Base-by-base conservation (phyloP, 2,329 filamentous ascomycete genomes). In the Diaporthe eres region DNA sequence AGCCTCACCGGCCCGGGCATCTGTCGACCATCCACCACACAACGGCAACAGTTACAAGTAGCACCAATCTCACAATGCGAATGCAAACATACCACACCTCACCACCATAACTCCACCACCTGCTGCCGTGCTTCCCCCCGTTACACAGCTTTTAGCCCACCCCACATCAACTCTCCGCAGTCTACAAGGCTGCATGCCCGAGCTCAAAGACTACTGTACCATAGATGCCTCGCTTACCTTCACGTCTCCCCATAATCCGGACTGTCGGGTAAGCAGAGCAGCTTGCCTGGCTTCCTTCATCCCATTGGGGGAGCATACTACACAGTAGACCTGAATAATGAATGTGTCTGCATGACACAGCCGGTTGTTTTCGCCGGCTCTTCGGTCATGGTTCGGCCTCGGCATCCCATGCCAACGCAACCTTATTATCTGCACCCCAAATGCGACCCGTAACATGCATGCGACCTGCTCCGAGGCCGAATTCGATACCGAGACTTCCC, bases 21-120 rank as follows among this genome's bases (percentile, higher is more conserved):
- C 65, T 76, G 75, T 76, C 72, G 72, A 60, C 72, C 75, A 76
- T 25, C 72, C 65, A 74, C 31, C 63, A 67, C 44, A 49, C 15
- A 34, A 61, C 22, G 9, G 19, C n/a, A n/a, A 12, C n/a, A 53
- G 15, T 58, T 31, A 12, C n/a, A 53, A 15, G 37, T 31, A 44
- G 5, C 13, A 44, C 12, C n/a, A 28, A 9, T 28, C 58, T 8
- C 58, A 34, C n/a, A 22, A 34, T 34, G 28, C 25, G 17, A 17
- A 6, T 31, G 10, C 22, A 53, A 25, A 44, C 42, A 44, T 25
- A 25, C 49, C 12, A 25, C 49, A 53, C 19, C 17, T 49, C 19
- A 51, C 49, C 8, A n/a, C 17, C 19, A 28, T 15, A 34, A 22
- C 55, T 22, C 55, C 55, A 57, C 28, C 55, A 13, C 4, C 19